Evolutionary conservation across 2,329 filamentous ascomycete genomes (phyloP), one percentile per base, ranked within the genome.

Genomic region (Rutstroemia sp.): DNA sequence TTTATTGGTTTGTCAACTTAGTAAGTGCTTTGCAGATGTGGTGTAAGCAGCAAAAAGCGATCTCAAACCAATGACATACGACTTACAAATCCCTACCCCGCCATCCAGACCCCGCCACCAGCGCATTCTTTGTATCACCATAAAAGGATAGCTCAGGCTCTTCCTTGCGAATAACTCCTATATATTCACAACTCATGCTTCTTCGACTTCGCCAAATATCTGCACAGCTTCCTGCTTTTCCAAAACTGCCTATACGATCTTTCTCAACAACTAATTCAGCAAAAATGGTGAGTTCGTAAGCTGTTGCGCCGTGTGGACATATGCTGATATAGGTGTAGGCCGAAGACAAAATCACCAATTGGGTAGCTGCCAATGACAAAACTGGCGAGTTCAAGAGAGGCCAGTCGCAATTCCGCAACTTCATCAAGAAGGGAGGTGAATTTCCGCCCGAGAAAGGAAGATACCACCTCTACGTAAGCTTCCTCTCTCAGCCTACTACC

Each of bases 351-450:
- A 89, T 95, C 70, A 92, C 90, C 47, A 83, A 92, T 67, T 96
- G 90, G 90, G 90, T 94, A 52, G 78, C 83, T 60, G 86, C 82
- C 47, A 78, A 78, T 65, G 89, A 94, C 75, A 88, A 83, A 69
- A 82, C 83, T 17, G 92, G 92, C 72, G 91, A 96, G 73, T 97
- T 95, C 80, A 96, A 96, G 76, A 86, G 92, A 60, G 88, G 91
- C 71, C 78, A 80, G 60, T 94, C 89, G 59, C 80, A 83, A 55
- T 97, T 97, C 74, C 84, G 94, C 58, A 81, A 69, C 82, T 75
- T 74, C 67, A 83, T 88, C 62, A 75, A 86, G 62, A 73, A 81
- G 5, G 79, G 77, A 39, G 82, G 84, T 4, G 74, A 86, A 62
- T 89, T 87, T 59, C 70, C 83, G 82, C 66, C 83, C 76, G 92